These are phyloP conservation scores for Pestalotiopsis fici DNA, from an alignment of 2,329 filamentous ascomycete species.

Conservation along the genomic window DNA sequence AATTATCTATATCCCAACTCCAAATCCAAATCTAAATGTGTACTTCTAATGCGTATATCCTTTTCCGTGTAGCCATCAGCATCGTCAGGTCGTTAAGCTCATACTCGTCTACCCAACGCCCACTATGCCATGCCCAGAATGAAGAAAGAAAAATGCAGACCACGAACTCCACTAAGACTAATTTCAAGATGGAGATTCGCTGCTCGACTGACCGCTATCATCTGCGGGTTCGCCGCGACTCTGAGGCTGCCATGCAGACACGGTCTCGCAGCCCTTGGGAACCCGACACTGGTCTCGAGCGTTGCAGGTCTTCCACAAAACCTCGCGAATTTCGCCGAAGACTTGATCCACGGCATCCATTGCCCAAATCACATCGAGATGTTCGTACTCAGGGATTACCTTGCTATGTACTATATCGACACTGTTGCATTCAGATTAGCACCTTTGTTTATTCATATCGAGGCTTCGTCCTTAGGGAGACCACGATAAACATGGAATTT, in stretches of 20 bases:
- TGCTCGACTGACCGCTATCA: constrained; percentile 30
- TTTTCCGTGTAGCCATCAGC: constrained; percentile 6
- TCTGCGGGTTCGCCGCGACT: constrained; percentile 13
- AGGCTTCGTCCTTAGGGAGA: too few species aligned
- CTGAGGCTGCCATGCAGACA: constrained; percentile 38
- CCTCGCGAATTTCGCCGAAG: constrained; percentile 76
- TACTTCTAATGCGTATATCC: background rate
- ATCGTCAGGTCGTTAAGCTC: constrained; percentile 2
- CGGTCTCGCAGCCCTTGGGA: constrained; percentile 63
- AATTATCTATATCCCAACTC: background rate
- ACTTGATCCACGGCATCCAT: constrained; percentile 85
- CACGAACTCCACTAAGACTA: background rate
- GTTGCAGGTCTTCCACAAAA: constrained; percentile 78
- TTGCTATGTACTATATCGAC: constrained; percentile 80
- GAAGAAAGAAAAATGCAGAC: background rate
- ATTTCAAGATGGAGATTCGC: constrained; percentile 22
- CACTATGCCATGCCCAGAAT: background rate
- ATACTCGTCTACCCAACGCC: background rate
- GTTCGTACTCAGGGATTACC: constrained; percentile 85
- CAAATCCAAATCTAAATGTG: background rate
- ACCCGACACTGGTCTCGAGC: constrained; percentile 58
- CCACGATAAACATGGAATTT: too few species aligned
- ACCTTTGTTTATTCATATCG: too few species aligned
- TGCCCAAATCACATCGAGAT: constrained; percentile 93
- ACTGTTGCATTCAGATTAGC: background rate